Base-by-base conservation (phyloP, 208 protist genomes). In the Crithidia mellificae region DNA sequence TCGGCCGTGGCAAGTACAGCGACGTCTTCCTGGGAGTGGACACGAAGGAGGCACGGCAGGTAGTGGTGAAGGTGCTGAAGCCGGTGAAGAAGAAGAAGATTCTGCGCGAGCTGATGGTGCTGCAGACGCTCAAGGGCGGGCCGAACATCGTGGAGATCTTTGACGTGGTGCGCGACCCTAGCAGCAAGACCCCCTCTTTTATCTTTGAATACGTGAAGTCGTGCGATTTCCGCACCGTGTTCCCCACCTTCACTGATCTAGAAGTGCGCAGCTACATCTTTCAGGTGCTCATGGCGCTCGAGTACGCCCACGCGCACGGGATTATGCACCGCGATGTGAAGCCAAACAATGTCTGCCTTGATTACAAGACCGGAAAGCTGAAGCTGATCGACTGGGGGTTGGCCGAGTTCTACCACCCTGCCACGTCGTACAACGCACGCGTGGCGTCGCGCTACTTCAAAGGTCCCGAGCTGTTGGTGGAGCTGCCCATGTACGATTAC, bases 81-180 rank as follows among this genome's bases (percentile, higher is more conserved):
- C 98, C 97, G 7, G 98, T 99, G 2, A 99, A 99, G 78, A 99
- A 99, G 74, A 99, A 99, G 87, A 99, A 99, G 77, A 99, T 99
- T 71, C 96, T 98, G 41, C 90, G 98, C 47, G 98, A 99, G 77
- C 93, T 99, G 39, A 98, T 98, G 79, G 99, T 99, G 47, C 82
- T 99, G 43, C 88, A 99, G 76, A 99, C 99, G 63, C 85, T 99
- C 2, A 81, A 90, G 32, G 98, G 97, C 22, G 98, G 99, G 12
- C 90, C 97, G 2, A 99, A 99, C 77, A 99, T 99, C 72, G 97
- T 99, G 25, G 77, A 98, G 46, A 83, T 99, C 9, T 87, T 98
- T 29, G 99, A 99, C 81, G 92, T 99, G 12, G 98, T 99, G 19
- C 85, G 97, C 19, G 99, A 99, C 73, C 94, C 97, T 20, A 87